Evolutionary conservation across 495 filamentous ascomycete genomes (phyloP), one percentile per base, ranked within the genome.

Genomic region (Aspergillus sparsus): DNA sequence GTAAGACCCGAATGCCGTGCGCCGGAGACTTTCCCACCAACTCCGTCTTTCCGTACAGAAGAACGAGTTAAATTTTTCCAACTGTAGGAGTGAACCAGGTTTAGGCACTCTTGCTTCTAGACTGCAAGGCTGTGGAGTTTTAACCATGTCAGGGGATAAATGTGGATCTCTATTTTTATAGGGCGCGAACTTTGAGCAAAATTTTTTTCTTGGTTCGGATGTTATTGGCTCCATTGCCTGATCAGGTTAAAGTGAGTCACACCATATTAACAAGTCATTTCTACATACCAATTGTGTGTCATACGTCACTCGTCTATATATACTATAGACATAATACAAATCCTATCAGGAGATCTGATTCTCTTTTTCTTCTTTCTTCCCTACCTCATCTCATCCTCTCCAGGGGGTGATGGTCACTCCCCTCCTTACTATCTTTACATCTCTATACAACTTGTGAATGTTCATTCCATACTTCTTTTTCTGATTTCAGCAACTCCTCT

Each of bases 371-470:
- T n/a, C 62, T 61, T 64, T 65, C 52, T 55, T 65, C 55, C 64
- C 60, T 57, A 62, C 72, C 69, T 73, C 69, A 76, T 76, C 75
- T 78, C 74, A 64, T 73, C 75, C 74, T 77, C 63, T 62, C 51
- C 60, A 67, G 65, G 73, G 71, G 76, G 68, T 78, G 76, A 77
- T 72, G 76, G 76, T 78, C 76, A 68, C 68, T 74, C 72, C 71
- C 54, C 66, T 75, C 69, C 49, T 61, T 65, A 49, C 53, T 49
- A 51, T 53, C 39, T 62, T 66, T 51, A 51, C 12, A 10, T 0
- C 9, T 6, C 21, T 18, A 49, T 49, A 18, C 45, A 49, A 21
- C 37, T 4, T 2, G n/a, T 46, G 6, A 39, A 18, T 7, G 11
- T 49, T 56, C 39, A 53, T 62, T 61, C 49, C 55, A 53, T 42